A percentile compares a stretch with the other conserved stretches of the same genome.
phyloP scores from a whole-genome alignment of 2,329 filamentous ascomycete genomes.

The Diaporthe citrichinensis region DNA sequence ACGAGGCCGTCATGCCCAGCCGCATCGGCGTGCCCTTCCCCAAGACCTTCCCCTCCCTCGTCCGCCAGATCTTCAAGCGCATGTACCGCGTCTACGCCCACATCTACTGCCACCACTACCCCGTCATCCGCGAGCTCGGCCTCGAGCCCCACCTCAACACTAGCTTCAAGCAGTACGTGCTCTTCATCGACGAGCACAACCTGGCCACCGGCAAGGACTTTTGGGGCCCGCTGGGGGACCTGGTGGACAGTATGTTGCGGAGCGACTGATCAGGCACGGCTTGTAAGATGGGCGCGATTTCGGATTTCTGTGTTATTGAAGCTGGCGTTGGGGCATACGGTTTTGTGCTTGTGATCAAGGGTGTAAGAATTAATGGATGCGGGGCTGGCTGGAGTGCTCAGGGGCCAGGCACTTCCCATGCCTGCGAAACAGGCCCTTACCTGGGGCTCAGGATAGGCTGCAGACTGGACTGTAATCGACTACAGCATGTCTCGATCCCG shows the following conservation, averaged over 20 bases:
- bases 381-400: background rate
- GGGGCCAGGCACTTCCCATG: background rate
- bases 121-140: conserved; percentile 93
- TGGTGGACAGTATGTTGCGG: conserved; percentile 97
- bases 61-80: conserved; percentile 98
- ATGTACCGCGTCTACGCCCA: conserved; percentile 99
- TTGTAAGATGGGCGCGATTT: conserved; percentile 18
- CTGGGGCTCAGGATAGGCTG: conserved; percentile 16
- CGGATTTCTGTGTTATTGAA: conserved; percentile 22
- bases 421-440: background rate
- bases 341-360: conserved; percentile 39
- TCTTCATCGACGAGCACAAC: conserved; percentile 97
- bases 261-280: conserved; percentile 75
- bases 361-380: conserved; percentile 19
- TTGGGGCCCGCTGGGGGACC: conserved; percentile 94
- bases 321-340: conserved; percentile 40
- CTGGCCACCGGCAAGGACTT: conserved; percentile 95
- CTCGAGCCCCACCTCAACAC: conserved; percentile 98
- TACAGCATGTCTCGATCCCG: background rate
- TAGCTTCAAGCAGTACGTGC: conserved; percentile 99
- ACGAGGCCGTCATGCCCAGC: conserved; percentile 94
- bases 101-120: conserved; percentile 99
- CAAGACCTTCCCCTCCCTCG: conserved; percentile 88
- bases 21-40: conserved; percentile 96
- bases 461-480: conserved; percentile 28